Evolutionary conservation across 805 yeast species (phyloP), one percentile per base, ranked within the genome.

Genomic region (Barnettozyma salicaria): DNA sequence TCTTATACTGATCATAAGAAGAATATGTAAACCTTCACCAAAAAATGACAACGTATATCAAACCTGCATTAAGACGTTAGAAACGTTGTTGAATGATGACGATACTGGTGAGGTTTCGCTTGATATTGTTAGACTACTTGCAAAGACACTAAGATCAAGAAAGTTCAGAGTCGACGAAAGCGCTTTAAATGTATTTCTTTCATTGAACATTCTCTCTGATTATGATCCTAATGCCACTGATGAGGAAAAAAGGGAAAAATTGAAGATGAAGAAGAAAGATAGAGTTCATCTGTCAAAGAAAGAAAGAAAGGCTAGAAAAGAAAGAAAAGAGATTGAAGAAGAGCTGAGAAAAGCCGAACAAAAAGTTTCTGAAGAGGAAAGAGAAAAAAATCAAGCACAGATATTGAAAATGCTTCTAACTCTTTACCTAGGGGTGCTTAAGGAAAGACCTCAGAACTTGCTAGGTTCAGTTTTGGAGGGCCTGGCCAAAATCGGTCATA

Each of bases 401-500:
- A 80, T 88, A 5, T 67, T 92, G 43, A 86, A 85, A 55, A 60
- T 73, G 53, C 67, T 88, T 20, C 67, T 92, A 42, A 70, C 80
- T 1, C 60, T 86, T 16, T 92, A 92, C 56, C 64, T 92, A 47
- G 88, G 84, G 46, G 74, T 90, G 21, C 66, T 92, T 44, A 81
- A 74, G 56, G 71, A 70, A 13, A 70, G 76, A 30, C 73, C 78
- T 14, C 72, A 76, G 26, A 71, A 74, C 14, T 64, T 92, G 36
- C 78, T 87, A 68, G 96, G 94, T 7, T 71, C 90, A 0, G 94
- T 90, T 0, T 66, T 92, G 37, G 97, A 92, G 63, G 97, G 97
- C 4, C 63, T 92, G 39, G 84, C 97, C 1, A 76, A 77, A 53
- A 88, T 80, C 55, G 96, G 97, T 3, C 92, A 82, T 52, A 79